These are phyloP conservation scores for Agrostemma githago DNA, from an alignment of 148 eudicot species.

Conservation along the genomic window DNA sequence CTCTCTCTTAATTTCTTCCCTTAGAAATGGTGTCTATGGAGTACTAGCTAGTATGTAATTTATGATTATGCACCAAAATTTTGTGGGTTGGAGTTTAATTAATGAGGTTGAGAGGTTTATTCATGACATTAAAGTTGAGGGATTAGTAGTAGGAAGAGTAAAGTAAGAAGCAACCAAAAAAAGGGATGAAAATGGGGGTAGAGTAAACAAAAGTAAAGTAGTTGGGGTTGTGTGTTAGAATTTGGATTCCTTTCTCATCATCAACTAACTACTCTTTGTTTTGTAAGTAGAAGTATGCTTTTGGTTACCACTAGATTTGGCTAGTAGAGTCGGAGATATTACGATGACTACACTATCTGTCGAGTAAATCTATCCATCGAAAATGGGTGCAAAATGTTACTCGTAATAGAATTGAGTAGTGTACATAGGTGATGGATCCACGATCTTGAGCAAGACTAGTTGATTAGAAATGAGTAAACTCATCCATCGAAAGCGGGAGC, in stretches of 20 bases:
- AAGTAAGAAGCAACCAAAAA: background rate
- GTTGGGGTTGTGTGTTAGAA: constrained; percentile 9
- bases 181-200: background rate
- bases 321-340: too few relatives aligned
- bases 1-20: background rate
- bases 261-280: background rate
- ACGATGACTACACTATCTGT: too few relatives aligned
- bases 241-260: background rate
- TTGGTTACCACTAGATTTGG: background rate
- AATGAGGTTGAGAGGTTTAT: background rate
- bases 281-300: background rate
- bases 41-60: too few relatives aligned
- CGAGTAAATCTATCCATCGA: too few relatives aligned
- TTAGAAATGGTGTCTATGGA: background rate
- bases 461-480: too few relatives aligned
- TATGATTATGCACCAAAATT: background rate
- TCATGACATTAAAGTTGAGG: background rate
- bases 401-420: too few relatives aligned
- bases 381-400: too few relatives aligned
- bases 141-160: background rate
- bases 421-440: too few relatives aligned
- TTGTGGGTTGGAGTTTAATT: background rate
- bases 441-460: too few relatives aligned
- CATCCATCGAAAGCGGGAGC: too few relatives aligned
- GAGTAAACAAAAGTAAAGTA: background rate